Conservation (phyloP, 176 grass and related monocot species). For the Guadua angustifolia region DNA sequence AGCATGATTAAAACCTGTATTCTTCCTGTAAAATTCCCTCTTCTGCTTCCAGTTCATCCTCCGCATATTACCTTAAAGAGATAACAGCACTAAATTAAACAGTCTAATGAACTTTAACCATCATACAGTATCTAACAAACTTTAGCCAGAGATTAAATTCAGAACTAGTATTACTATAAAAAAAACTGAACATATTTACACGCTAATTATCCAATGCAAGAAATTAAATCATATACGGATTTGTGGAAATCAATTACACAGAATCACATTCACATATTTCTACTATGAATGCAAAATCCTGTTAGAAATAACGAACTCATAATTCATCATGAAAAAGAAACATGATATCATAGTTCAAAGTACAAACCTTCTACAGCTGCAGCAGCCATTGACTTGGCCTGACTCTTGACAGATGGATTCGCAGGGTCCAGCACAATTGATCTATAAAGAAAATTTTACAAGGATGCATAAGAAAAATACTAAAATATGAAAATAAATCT, state of each 20-base stretch:
- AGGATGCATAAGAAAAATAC: not conserved
- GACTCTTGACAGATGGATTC: slow-evolving; percentile 97
- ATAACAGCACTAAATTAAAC: slow-evolving; percentile 37
- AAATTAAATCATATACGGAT: not conserved
- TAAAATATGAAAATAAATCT: slow-evolving; percentile 1
- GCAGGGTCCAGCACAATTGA: slow-evolving; percentile 85
- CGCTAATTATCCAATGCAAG: not conserved
- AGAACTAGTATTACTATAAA: slow-evolving; percentile 24
- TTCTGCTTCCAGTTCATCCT: slow-evolving; percentile 84
- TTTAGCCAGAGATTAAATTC: slow-evolving; percentile 22
- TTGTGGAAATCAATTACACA: not conserved
- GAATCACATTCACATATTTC: slow-evolving; percentile 35
- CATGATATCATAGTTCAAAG: slow-evolving; percentile 39
- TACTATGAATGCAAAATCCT: slow-evolving; percentile 16
- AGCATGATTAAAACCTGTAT: slow-evolving; percentile 65
- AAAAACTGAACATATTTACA: slow-evolving; percentile 19
- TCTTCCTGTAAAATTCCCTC: slow-evolving; percentile 79
- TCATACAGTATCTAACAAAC: slow-evolving; percentile 16
- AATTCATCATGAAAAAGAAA: slow-evolving; percentile 42
- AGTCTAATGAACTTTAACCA: not conserved
- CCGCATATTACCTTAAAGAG: slow-evolving; percentile 79
- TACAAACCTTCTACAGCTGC: slow-evolving; percentile 82
- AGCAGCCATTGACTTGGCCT: slow-evolving; percentile 92
- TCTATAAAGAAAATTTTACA: slow-evolving; percentile 55
- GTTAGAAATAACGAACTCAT: slow-evolving; percentile 19